Evolutionary conservation across 345 rosid genomes (phyloP), one percentile per base, ranked within the genome.

Genomic region (Linum usitatissimum): DNA sequence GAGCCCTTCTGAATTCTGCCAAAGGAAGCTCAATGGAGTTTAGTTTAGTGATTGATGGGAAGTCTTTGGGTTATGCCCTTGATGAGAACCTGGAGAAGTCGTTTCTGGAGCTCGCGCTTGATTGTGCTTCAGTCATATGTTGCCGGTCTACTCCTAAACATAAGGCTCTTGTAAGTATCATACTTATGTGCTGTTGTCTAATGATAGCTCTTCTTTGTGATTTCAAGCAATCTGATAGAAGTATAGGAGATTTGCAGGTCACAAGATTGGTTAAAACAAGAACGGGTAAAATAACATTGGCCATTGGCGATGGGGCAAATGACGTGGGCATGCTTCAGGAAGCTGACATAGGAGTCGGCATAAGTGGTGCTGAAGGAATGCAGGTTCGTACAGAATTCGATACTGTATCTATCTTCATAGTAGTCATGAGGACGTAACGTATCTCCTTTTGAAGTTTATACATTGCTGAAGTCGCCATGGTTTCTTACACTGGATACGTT

Each of bases 251-350:
- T 66, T 53, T 79, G 76, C 84, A 92, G 99, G 87, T 92, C 53
- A 78, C 90, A 48, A 86, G 97, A 79, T 70, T 84, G 90, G 95
- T 92, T 21, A 92, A 89, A 68, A 57, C 13, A 1, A 78, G 73
- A 66, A 79, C 81, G 8, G 79, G 88, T 65, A 73, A 75, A 76
- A 79, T 93, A 8, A 85, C 90, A 3, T 49, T 92, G 18, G 84
- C 96, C 9, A 72, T 92, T 66, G 99, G 99, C 31, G 99, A 92
- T 58, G 99, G 99, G 31, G 99, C 86, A 53, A 92, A 92, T 71
- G 99, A 92, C 78, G 96, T 87, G 21, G 84, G 97, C 36, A 92
- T 92, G 99, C 83, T 92, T 77, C 97, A 89, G 68, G 99, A 87
- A 73, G 94, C 99, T 48, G 97, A 92, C 73, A 86, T 92, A 30